Conservation (phyloP, 2,329 filamentous ascomycete species). For the Dryadomyces quercivorus region DNA sequence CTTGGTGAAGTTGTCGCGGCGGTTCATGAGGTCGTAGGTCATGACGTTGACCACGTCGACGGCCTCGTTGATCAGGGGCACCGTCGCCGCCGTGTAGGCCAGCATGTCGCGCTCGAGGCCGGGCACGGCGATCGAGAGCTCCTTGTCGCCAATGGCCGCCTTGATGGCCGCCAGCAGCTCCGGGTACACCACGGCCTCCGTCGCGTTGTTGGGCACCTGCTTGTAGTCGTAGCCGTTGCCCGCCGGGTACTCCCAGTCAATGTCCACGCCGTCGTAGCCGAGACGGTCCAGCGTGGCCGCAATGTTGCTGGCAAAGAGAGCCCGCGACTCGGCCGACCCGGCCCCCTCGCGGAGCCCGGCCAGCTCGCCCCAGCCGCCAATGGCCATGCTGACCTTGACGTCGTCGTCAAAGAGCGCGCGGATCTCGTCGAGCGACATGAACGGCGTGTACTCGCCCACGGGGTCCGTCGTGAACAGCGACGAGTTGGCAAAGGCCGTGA, state of each 20-base stretch:
- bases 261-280: conserved; percentile 42
- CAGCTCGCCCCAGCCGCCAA: conserved; percentile 55
- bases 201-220: conserved; percentile 46
- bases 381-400: conserved; percentile 49
- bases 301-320: conserved; percentile 45
- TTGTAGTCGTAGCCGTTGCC: conserved; percentile 64
- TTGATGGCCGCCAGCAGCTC: conserved; percentile 47
- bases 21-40: conserved; percentile 61
- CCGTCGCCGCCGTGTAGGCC: conserved; percentile 46
- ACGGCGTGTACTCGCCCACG: conserved; percentile 32
- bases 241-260: conserved; percentile 30
- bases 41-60: conserved; percentile 58
- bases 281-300: conserved; percentile 37
- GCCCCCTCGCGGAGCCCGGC: conserved; percentile 39
- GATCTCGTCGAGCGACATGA: conserved; percentile 36
- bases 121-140: conserved; percentile 58
- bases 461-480: conserved; percentile 34
- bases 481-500: conserved; percentile 41
- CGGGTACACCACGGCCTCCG: conserved; percentile 53
- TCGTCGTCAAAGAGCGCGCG: conserved; percentile 38
- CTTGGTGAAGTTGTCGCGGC: conserved; percentile 48
- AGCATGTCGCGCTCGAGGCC: conserved; percentile 54
- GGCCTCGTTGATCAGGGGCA: conserved; percentile 43
- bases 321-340: conserved; percentile 31
- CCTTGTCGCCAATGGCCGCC: conserved; percentile 42